A percentile compares a stretch with the other conserved stretches of the same genome.
Evolutionary conservation across 1,284 basidiomycete genomes (phyloP).

Genomic region (Ustilago nuda): DNA sequence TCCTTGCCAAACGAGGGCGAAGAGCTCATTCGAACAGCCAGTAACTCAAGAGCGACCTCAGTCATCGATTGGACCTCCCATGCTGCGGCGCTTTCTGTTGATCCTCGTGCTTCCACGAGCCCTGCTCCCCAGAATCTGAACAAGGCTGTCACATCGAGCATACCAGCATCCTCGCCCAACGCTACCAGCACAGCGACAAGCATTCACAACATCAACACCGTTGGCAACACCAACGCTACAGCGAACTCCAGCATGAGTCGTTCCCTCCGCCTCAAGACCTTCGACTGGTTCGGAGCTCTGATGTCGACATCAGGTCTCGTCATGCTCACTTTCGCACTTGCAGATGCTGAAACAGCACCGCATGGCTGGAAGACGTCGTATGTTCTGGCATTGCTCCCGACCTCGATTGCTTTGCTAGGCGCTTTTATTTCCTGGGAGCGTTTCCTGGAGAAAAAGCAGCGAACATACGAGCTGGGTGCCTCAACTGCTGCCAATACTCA

Average conservation of each 20-base stretch:
- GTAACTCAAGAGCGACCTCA: conserved; percentile 14
- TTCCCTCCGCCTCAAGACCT: conserved; percentile 43
- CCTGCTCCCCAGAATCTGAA: conserved; percentile 6
- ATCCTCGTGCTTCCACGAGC: conserved; percentile 6
- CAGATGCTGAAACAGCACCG: conserved; percentile 78
- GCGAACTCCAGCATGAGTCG: conserved; percentile 10
- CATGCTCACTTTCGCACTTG: conserved; percentile 82
- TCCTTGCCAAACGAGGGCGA: conserved; percentile 71
- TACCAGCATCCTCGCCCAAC: conserved; percentile 13
- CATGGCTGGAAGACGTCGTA: conserved; percentile 78
- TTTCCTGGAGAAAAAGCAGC: conserved; percentile 71
- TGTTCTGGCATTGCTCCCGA: conserved; percentile 74
- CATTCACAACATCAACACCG: not conserved
- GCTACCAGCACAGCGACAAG: not conserved
- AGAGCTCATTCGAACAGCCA: conserved; percentile 26
- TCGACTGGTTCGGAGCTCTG: conserved; percentile 85
- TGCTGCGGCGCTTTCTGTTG: conserved; percentile 4
- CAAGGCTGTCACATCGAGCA: conserved; percentile 9
- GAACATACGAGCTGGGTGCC: conserved; percentile 38
- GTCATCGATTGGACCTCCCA: conserved; percentile 18
- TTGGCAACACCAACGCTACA: not conserved
- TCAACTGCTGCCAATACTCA: conserved; percentile 7
- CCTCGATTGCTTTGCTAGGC: conserved; percentile 75
- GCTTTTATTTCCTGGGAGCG: conserved; percentile 79
- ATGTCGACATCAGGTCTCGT: conserved; percentile 81